Evolutionary conservation across 2,329 filamentous ascomycete species (phyloP).

Genomic region (Talaromyces rugulosus): DNA sequence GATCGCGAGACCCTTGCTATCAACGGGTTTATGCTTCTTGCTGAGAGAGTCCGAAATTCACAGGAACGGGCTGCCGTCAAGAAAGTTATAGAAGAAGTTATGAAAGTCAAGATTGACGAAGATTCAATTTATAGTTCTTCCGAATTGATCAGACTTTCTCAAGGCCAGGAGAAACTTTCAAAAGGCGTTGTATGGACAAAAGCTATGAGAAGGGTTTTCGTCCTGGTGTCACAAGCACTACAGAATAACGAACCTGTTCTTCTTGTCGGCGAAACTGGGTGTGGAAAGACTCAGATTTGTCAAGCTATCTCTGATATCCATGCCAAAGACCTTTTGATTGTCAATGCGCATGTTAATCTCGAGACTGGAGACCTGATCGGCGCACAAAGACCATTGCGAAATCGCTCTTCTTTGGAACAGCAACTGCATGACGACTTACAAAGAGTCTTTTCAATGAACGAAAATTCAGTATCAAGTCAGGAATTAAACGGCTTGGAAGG

Average conservation of each 20-base stretch:
- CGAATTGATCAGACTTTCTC: conserved; percentile 53
- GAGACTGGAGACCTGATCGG: conserved; percentile 97
- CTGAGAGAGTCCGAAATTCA: conserved; percentile 85
- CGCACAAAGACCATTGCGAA: conserved; percentile 85
- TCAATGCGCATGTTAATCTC: conserved; percentile 97
- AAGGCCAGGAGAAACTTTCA: conserved; percentile 34
- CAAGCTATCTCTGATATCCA: conserved; percentile 84
- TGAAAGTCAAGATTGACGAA: conserved; percentile 79
- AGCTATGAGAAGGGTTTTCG: conserved; percentile 87
- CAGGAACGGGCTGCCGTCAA: conserved; percentile 84
- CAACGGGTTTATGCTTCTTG: conserved; percentile 95
- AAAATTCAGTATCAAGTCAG: conserved; percentile 16
- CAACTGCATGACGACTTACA: conserved; percentile 60
- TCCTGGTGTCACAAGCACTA: conserved; percentile 81
- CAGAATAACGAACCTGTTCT: conserved; percentile 90
- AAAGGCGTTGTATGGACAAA: conserved; percentile 79
- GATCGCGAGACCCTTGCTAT: conserved; percentile 81
- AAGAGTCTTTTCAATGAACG: conserved; percentile 35
- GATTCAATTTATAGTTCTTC: conserved; percentile 65
- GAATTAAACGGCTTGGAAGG: conserved; percentile 47
- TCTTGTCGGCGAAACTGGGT: conserved; percentile 93
- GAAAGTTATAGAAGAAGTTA: conserved; percentile 79
- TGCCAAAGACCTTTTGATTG: conserved; percentile 71
- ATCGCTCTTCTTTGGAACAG: conserved; percentile 69
- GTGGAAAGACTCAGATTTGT: conserved; percentile 94